Conservation (phyloP, 768 basidiomycete genomes). For the Mycena galericulata region DNA sequence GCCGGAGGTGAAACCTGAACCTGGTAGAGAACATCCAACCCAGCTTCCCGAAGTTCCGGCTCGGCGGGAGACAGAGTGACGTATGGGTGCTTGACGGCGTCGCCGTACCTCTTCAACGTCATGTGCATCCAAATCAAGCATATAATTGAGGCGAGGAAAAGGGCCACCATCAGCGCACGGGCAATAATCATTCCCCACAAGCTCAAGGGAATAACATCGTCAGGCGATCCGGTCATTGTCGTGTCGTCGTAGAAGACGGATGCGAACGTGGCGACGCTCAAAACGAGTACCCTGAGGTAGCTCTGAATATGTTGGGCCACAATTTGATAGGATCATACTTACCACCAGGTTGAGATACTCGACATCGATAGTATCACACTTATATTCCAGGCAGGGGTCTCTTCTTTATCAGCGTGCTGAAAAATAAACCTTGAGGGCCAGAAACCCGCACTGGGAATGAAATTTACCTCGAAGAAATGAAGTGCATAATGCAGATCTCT, state of each 20-base stretch:
- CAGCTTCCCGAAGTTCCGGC: too few relatives aligned
- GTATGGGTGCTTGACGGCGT: neutral
- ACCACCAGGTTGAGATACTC: conserved; percentile 23
- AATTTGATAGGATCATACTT: neutral
- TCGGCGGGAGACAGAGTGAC: too few relatives aligned
- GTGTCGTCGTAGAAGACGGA: conserved; percentile 20
- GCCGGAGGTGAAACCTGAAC: too few relatives aligned
- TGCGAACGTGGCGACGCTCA: conserved; percentile 12
- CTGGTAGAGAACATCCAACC: too few relatives aligned
- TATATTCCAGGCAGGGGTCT: conserved; percentile 16
- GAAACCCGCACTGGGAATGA: neutral
- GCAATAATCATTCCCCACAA: conserved; percentile 4
- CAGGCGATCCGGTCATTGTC: neutral
- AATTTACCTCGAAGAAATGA: conserved; percentile 14
- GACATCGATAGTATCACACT: conserved; percentile 16
- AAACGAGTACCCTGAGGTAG: neutral
- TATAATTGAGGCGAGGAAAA: neutral
- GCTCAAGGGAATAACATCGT: neutral
- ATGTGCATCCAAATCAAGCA: neutral
- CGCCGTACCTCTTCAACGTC: conserved; percentile 5
- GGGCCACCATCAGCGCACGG: conserved; percentile 5
- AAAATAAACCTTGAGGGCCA: neutral
- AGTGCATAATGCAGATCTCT: conserved; percentile 15
- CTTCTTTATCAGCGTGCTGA: neutral
- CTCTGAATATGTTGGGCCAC: neutral